phyloP scores from a whole-genome alignment of 352 stramenopile species.

The Phytopythium mirpurense region DNA sequence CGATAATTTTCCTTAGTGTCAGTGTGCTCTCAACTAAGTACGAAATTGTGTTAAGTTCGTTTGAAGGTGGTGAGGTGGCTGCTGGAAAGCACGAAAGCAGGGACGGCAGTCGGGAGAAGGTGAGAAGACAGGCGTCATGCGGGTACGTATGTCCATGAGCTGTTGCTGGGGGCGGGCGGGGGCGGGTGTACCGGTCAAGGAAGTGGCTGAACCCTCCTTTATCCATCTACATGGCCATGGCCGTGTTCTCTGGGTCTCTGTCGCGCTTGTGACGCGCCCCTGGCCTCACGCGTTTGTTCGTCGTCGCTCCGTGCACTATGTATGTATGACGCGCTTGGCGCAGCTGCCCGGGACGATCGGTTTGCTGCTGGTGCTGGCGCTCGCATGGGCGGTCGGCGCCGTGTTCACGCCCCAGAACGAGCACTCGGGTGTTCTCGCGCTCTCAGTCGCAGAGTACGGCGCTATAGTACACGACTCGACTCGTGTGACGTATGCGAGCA shows the following conservation, averaged over 20 bases:
- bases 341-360: conserved; percentile 69
- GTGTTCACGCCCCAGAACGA: conserved; percentile 70
- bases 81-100: not conserved
- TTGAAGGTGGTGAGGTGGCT: not conserved
- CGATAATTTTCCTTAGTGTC: no score
- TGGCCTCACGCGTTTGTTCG: not conserved
- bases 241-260: no score
- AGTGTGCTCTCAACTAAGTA: not conserved
- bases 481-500: no score
- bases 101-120: not conserved
- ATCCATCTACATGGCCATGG: no score
- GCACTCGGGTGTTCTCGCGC: conserved; percentile 54
- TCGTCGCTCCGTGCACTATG: not conserved
- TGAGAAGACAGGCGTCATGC: not conserved
- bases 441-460: conserved; percentile 78
- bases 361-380: conserved; percentile 51
- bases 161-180: no score
- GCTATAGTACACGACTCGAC: no score
- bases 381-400: conserved; percentile 70
- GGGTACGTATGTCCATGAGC: no score
- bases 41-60: not conserved
- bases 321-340: not conserved
- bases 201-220: no score
- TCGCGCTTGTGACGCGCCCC: not conserved
- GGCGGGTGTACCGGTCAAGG: no score